A percentile compares a stretch with the other conserved stretches of the same genome.
phyloP scores from a whole-genome alignment of 768 basidiomycete species.

The Boletus vinaceobasis region DNA sequence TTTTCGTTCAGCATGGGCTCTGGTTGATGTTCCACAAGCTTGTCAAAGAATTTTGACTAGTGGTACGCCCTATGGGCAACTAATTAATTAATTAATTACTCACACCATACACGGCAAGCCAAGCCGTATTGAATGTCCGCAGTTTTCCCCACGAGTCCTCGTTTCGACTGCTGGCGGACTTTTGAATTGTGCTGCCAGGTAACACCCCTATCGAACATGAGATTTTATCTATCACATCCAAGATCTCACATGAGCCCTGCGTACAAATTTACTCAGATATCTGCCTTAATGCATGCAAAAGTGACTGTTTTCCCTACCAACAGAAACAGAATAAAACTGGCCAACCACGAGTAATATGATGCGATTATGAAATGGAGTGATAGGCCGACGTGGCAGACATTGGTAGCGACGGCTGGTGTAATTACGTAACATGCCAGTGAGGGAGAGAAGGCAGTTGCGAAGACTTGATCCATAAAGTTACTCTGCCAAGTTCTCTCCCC shows the following conservation, averaged over 20 bases:
- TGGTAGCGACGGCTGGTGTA: slow-evolving; percentile 12
- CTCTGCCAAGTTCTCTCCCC: slow-evolving; percentile 12
- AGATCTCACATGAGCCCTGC: too few relatives aligned
- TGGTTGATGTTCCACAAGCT: too few relatives aligned
- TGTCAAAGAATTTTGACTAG: too few relatives aligned
- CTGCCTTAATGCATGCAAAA: background rate
- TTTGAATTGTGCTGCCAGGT: background rate
- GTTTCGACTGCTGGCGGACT: background rate
- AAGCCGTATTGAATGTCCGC: background rate
- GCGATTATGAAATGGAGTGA: slow-evolving; percentile 12
- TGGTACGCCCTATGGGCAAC: too few relatives aligned
- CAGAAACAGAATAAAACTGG: background rate
- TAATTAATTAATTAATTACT: too few relatives aligned
- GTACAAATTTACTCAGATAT: background rate
- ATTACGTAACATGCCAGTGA: slow-evolving; percentile 26
- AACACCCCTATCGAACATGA: background rate
- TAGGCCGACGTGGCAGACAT: slow-evolving; percentile 9
- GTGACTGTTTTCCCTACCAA: background rate
- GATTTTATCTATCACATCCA: too few relatives aligned
- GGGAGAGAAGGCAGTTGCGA: slow-evolving; percentile 9
- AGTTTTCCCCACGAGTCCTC: background rate
- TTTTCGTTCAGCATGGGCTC: too few relatives aligned
- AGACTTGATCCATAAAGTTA: slow-evolving; percentile 12
- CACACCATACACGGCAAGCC: background rate
- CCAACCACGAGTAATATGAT: background rate